Percentiles rank a stretch among this genome's conserved stretches.
Evolutionary conservation across 768 basidiomycete genomes (phyloP).

Genomic region (Trametes cingulata): DNA sequence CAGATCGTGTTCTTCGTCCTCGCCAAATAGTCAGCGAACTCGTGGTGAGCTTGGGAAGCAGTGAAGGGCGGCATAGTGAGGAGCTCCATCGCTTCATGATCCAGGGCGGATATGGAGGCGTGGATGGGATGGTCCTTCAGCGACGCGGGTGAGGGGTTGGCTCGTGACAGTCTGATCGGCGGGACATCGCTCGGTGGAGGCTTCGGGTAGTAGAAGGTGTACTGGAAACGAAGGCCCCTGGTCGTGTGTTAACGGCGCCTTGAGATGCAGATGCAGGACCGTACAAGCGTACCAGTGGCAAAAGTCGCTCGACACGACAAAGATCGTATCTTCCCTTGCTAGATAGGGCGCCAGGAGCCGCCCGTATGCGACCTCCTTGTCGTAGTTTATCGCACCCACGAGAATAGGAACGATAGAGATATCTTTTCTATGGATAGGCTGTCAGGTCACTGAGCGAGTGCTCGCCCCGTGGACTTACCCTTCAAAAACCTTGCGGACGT

Average conservation of each 20-base stretch:
- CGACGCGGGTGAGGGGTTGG: conserved; percentile 38
- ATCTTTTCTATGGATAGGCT: conserved; percentile 49
- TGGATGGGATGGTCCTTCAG: conserved; percentile 66
- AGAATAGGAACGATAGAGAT: conserved; percentile 88
- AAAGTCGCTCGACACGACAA: conserved; percentile 93
- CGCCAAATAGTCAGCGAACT: conserved; percentile 67
- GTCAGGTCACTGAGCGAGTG: neutral
- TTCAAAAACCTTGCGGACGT: conserved; percentile 81
- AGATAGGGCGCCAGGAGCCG: conserved; percentile 79
- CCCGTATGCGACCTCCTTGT: conserved; percentile 65
- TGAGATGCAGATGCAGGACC: neutral
- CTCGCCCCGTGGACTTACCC: conserved; percentile 46
- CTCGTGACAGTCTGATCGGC: conserved; percentile 52
- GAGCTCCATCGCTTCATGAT: conserved; percentile 82
- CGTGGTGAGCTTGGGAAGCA: conserved; percentile 53
- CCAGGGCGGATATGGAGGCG: conserved; percentile 78
- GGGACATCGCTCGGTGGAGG: conserved; percentile 48
- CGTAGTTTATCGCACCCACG: conserved; percentile 72
- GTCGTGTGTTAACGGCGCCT: neutral
- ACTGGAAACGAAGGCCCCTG: conserved; percentile 85
- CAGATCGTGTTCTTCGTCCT: conserved; percentile 94
- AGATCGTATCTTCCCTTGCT: conserved; percentile 75
- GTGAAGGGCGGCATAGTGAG: conserved; percentile 58
- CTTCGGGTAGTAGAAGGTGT: conserved; percentile 84
- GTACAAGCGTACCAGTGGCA: conserved; percentile 83